Evolutionary conservation across 2,329 filamentous ascomycete species (phyloP), one percentile per base, ranked within the genome.

Genomic region (Didymella segeticola): DNA sequence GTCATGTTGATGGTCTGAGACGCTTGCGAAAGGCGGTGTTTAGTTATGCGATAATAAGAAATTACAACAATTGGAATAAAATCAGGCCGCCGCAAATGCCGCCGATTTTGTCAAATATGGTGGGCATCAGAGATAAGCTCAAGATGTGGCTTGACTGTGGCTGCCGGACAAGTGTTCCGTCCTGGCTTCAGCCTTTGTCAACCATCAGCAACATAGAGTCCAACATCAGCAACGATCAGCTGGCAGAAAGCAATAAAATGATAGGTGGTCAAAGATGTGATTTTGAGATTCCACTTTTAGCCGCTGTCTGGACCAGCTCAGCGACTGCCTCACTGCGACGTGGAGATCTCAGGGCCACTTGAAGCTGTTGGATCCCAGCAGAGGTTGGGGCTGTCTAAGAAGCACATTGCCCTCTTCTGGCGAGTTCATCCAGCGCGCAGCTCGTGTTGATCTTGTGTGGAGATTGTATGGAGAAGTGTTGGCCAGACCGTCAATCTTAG

Each of bases 371-470:
- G 46, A 20, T 15, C 33, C 15, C 41, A 55, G 41, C 30, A 20
- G 34, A 42, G 46, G 20, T 37, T 46, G 30, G 29, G 52, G 52
- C 46, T 48, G 33, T 22, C 49, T 45, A 39, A 41, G 41, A 22
- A 22, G 38, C 39, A 29, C 45, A 45, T 41, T 49, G 26, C 45
- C 51, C 33, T 34, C 43, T 23, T 49, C 22, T 19, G 34, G 45
- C 51, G 51, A 45, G 33, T n/a, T 41, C 33, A 27, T 34, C 34
- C 30, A 45, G 19, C 25, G 43, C 31, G 19, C 45, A 48, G 22
- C 33, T 34, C 33, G 27, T 26, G 51, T 49, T 54, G 51, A 49
- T 54, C 34, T 41, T 54, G 45, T 49, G 45, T 54, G 51, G 51
- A 36, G 51, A 54, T 46, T 54, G 34, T 49, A 26, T 54, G 45